phyloP scores from a whole-genome alignment of 805 yeast genomes.

The Yarrowia porcina region DNA sequence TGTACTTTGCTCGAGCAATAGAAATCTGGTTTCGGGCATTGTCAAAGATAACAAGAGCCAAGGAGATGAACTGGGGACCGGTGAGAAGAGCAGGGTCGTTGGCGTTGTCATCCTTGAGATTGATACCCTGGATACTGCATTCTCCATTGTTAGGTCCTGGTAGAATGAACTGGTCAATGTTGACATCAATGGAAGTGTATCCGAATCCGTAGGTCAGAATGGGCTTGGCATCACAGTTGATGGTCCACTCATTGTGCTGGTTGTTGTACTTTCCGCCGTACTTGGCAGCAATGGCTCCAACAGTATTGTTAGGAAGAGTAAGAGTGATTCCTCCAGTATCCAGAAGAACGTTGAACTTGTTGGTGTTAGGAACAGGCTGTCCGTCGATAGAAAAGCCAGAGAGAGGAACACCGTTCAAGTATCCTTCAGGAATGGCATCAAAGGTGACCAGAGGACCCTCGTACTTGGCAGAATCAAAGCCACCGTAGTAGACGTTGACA shows the following conservation, averaged over 20 bases:
- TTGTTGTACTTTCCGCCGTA: too few species aligned
- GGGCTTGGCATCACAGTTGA: neutral
- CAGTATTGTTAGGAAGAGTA: neutral
- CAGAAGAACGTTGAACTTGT: neutral
- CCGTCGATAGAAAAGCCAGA: neutral
- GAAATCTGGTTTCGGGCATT: neutral
- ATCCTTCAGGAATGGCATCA: neutral
- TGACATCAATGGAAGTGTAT: neutral
- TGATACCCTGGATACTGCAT: neutral
- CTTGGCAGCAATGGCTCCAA: neutral
- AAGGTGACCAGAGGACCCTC: neutral
- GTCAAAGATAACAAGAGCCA: neutral
- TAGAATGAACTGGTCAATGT: neutral
- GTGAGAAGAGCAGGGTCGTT: neutral
- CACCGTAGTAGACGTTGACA: neutral
- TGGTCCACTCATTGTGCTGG: too few species aligned
- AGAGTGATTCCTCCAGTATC: neutral
- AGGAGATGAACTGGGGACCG: neutral
- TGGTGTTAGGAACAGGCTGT: neutral
- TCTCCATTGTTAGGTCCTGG: neutral
- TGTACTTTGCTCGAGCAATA: neutral
- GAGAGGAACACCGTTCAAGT: neutral
- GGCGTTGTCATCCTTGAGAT: neutral
- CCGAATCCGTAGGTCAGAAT: neutral
- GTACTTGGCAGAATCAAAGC: neutral